Evolutionary conservation across 768 basidiomycete genomes (phyloP), one percentile per base, ranked within the genome.

Genomic region (Rhodotorula paludigena): DNA sequence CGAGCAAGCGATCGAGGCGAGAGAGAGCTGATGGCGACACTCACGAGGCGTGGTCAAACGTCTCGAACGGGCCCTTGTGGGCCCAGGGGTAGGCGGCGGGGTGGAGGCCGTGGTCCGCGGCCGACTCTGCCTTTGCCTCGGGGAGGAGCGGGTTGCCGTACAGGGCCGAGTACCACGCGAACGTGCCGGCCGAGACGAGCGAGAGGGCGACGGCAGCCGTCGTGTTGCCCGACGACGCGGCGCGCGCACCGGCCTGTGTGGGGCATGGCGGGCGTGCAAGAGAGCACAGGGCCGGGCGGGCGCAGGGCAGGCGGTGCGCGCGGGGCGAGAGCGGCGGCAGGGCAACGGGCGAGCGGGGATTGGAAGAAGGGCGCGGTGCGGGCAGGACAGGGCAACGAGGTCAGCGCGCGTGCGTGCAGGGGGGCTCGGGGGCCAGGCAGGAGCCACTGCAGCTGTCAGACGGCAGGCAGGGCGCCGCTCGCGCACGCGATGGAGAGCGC

Each of bases 1-100:
- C n/a, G n/a, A n/a, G n/a, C n/a, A n/a, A n/a, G n/a, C n/a, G n/a
- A n/a, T 30, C 35, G 18, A 53, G 20, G 21, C 1, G 52, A 36
- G 23, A 1, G 33, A 23, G 33, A 25, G 32, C 23, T 25, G 32
- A 41, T 11, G 12, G 41, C 41, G 41, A 81, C n/a, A n/a, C 84
- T 78, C 82, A 92, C 94, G 92, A 88, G 69, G 91, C 85, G 79
- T 99, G 96, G 83, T 99, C 93, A 77, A 93, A 99, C 52, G 89
- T 87, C 80, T 96, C 90, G 35, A 99, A 81, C 66, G 79, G 77
- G 14, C 96, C 96, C 64, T 85, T 85, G 82, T 98, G 92, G 42
- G 89, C 83, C 91, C 93, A 99, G 28, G 96, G 94, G 78, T 89
- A 89, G 38, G 80, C 76, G 64, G 87, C 77, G 33, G 96, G 85